These are phyloP conservation scores for Diaporthe australafricana DNA, from an alignment of 2,329 filamentous ascomycete genomes.

Conservation along the genomic window DNA sequence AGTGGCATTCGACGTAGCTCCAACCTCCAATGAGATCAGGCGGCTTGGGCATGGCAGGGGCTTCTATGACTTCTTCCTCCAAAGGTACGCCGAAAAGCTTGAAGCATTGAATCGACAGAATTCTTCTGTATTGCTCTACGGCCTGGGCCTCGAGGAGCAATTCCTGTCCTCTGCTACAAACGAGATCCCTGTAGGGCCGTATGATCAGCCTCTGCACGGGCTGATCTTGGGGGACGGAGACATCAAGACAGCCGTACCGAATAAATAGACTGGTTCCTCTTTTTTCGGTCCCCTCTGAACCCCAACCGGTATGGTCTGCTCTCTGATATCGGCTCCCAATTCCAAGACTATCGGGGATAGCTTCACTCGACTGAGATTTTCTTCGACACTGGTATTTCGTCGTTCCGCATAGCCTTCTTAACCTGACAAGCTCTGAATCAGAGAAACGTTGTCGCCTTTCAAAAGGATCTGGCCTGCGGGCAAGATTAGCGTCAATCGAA, in stretches of 20 bases:
- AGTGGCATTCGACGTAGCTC: slow-evolving; percentile 84
- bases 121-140: slow-evolving; percentile 69
- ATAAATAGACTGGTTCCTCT: slow-evolving; percentile 61
- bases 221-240: slow-evolving; percentile 78
- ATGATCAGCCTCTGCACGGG: slow-evolving; percentile 85
- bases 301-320: slow-evolving; percentile 19
- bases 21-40: slow-evolving; percentile 66
- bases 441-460: slow-evolving; percentile 88
- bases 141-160: slow-evolving; percentile 88
- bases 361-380: slow-evolving; percentile 3
- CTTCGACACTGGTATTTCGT: background rate
- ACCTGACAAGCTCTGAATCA: slow-evolving; percentile 72
- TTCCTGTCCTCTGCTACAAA: slow-evolving; percentile 72
- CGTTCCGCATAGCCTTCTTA: slow-evolving; percentile 35
- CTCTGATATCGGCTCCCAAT: slow-evolving; percentile 13
- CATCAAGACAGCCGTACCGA: slow-evolving; percentile 53
- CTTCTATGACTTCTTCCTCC: slow-evolving; percentile 95
- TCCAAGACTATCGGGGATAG: slow-evolving; percentile 1
- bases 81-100: slow-evolving; percentile 70
- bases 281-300: slow-evolving; percentile 39
- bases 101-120: slow-evolving; percentile 45
- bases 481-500: slow-evolving; percentile 42
- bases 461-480: slow-evolving; percentile 81
- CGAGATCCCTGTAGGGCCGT: slow-evolving; percentile 77
- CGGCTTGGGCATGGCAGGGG: slow-evolving; percentile 94